Evolutionary conservation across 169 alveolate species (phyloP), one percentile per base, ranked within the genome.

Genomic region (Plasmodium coatneyi): DNA sequence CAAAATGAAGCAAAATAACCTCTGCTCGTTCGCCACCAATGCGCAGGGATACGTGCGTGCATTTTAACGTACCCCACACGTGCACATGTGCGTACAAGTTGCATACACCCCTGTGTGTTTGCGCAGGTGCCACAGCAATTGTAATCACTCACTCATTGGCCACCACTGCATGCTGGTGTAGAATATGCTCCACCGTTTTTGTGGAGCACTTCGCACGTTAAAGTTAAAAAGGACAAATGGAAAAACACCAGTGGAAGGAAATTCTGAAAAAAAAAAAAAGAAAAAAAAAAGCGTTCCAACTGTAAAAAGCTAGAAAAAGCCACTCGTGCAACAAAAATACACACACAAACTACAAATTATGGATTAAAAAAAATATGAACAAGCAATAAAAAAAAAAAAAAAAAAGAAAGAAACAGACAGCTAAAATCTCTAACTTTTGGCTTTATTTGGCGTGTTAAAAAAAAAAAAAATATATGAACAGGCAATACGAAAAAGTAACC

Each of bases 321-420:
- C 25, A 49, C 54, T 56, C 6, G 32, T 39, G 71, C 49, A 71
- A 66, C 70, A 71, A 66, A 84, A 84, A 84, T 46, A 46, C 79
- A 84, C 43, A 84, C 79, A 74, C 78, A 43, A 30, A 30, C 49
- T 84, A 5, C 25, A 19, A 32, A 49, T 49, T 84, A 84, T 84
- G 72, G 84, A 84, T 72, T 71, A 30, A 74, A 72, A 46, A 71
- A 49, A 72, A 72, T 84, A 72, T 71, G 84, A 84, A 74, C 83
- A 84, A 19, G 80, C 22, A 66, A 83, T 83, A 83, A 49, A 84
- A 84, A 30, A 84, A 84, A 84, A 74, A 72, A 84, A 71, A 84
- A 71, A 84, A 84, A 39, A 39, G 10, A 43, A 0, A 7, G 2
- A 9, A 7, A 43, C 52, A 43, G 56, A 46, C n/a, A 46, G 56